Evolutionary conservation across 257 asterid genomes (phyloP), one percentile per base, ranked within the genome.

Genomic region (Hygrophila difformis): DNA sequence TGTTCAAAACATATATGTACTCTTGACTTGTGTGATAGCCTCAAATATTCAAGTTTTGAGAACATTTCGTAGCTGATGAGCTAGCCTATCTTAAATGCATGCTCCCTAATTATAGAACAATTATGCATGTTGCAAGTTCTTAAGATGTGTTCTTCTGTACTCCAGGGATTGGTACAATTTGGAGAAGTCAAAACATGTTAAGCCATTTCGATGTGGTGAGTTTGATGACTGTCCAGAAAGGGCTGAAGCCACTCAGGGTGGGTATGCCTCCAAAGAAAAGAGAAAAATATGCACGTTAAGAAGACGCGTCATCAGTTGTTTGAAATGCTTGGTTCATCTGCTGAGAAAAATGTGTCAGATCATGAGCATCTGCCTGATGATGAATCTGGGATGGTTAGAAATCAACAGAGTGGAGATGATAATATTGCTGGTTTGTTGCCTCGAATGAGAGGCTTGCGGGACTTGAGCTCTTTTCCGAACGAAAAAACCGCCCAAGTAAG

Each of bases 221-320:
- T 91, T 86, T 71, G 86, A 82, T 64, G 95, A 80, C 60, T 86
- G 99, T 69, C 86, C 86, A 64, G 89, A 83, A 68, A 77, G 88
- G 65, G 99, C 96, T 55, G 96, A 86, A 76, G 96, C 96, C 59
- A 62, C 93, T 42, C 88, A 68, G 61, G 93, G 93, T 17, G 61
- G 93, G 93, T 17, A 76, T 86, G 92, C 96, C 96, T 65, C 95
- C 94, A 20, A 91, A 86, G 79, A 91, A 86, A 66, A 78, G 99
- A 72, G 99, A 86, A 73, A 91, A 91, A 70, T 91, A 91, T 69
- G 99, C 99, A 3, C 95, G 96, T 37, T 67, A 95, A 14, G 99
- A 91, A 74, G 96, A 91, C 78, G 99, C 99, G 5, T 49, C 61
- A 50, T 61, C 75, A 66, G 54, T 65, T 47, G 28, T 51, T 70